Percentiles rank a stretch among this genome's conserved stretches.
These are phyloP conservation scores for Emmonsiellopsis sp. DNA, from an alignment of 2,329 filamentous ascomycete species.

Conservation along the genomic window DNA sequence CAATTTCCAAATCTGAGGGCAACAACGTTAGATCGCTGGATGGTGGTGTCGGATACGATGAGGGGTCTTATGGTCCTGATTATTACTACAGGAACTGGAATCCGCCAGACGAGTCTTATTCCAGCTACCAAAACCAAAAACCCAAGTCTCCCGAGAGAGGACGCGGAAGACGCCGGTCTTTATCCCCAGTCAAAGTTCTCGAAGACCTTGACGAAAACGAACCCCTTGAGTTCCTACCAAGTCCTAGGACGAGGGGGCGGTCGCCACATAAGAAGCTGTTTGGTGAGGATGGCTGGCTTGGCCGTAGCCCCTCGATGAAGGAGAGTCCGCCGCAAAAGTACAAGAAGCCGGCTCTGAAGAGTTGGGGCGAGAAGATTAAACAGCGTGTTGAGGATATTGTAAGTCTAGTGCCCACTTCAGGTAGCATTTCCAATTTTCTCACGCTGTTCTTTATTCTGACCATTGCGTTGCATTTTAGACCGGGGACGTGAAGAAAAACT, in stretches of 20 bases:
- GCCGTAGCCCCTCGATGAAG: conserved; percentile 24
- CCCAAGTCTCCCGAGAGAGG: conserved; percentile 5
- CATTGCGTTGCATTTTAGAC: conserved; percentile 13
- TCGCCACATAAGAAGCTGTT: conserved; percentile 36
- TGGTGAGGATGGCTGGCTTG: conserved; percentile 33
- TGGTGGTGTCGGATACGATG: conserved; percentile 1
- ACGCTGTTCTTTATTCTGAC: background rate
- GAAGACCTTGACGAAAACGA: conserved; percentile 18
- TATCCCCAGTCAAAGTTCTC: conserved; percentile 17
- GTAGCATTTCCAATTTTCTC: background rate
- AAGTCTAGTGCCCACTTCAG: conserved; percentile 11
- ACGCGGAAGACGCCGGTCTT: conserved; percentile 6
- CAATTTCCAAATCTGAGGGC: conserved; percentile 15
- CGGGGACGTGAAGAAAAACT: conserved; percentile 18
- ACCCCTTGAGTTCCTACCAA: conserved; percentile 9
- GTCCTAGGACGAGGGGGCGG: conserved; percentile 16
- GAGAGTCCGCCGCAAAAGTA: conserved; percentile 18
- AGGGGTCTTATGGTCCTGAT: background rate
- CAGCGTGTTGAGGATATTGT: conserved; percentile 30
- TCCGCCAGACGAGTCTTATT: background rate
- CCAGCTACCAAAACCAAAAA: conserved; percentile 5
- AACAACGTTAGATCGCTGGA: conserved; percentile 13
- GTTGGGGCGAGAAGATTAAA: conserved; percentile 31
- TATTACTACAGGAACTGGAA: conserved; percentile 7
- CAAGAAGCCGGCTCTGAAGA: conserved; percentile 24